Evolutionary conservation across 1,284 basidiomycete genomes (phyloP), one percentile per base, ranked within the genome.

Genomic region (Rhodotorula sp.): DNA sequence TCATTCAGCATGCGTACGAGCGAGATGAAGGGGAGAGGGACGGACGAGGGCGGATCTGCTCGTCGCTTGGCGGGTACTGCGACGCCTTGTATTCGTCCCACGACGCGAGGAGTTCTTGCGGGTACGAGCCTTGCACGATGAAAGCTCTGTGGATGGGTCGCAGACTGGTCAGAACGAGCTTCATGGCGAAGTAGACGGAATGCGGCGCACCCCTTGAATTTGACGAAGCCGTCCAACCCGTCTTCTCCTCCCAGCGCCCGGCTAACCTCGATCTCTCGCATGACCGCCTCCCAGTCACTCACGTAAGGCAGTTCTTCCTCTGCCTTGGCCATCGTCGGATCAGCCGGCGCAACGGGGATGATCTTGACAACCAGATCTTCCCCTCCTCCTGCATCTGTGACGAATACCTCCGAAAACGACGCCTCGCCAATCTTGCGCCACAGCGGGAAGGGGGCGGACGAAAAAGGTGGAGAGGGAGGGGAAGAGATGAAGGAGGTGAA

Each of bases 361-460:
- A 95, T 85, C 82, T 96, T 96, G 75, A 94, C 83, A 24, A 95
- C 92, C 47, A 92, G 86, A 74, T 89, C 86, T 59, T 71, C 68
- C 8, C 63, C 73, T 29, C 61, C 64, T 52, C 34, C 71, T 29
- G 46, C 60, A 19, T 88, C 87, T 59, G 94, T 87, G 7, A 89
- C 89, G 81, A 92, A 99, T n/a, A 99, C 96, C 79, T 99, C 95
- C 0, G 93, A 96, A 80, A 91, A 99, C 59, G 91, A 93, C 19
- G 95, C 95, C 81, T 99, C 95, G 56, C 94, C 95, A 63, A 97
- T 88, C 81, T 99, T 99, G 72, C 82, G 83, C 77, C 77, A 78
- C 19, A 29, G 53, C 0, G 63, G 24, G 52, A 62, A 55, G 4
- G 71, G 1, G 66, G 8, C 6, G 59, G 59, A 66, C 19, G 66